Percentiles rank a stretch among this genome's conserved stretches.
These are phyloP conservation scores for Pythium rhizo-oryzae DNA, from an alignment of 352 stramenopile species.

Conservation along the genomic window DNA sequence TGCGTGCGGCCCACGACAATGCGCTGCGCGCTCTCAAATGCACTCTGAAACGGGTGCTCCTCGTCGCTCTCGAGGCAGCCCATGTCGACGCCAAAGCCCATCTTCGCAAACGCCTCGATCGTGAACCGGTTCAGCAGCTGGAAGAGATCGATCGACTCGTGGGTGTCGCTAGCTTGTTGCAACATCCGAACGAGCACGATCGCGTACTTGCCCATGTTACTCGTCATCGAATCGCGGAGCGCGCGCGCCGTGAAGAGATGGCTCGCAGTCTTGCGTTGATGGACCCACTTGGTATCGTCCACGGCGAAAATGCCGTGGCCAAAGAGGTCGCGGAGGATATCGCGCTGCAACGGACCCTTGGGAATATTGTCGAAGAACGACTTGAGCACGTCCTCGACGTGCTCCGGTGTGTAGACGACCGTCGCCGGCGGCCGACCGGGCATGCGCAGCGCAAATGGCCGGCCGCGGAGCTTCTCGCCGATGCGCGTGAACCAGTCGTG, in stretches of 20 bases:
- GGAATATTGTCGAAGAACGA: constrained; percentile 24
- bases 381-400: constrained; percentile 30
- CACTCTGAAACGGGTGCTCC: constrained; percentile 28
- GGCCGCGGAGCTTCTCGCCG: constrained; percentile 34
- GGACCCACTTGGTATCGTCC: constrained; percentile 32
- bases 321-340: constrained; percentile 19
- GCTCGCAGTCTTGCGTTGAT: constrained; percentile 56
- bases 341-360: constrained; percentile 19
- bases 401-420: constrained; percentile 22
- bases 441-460: constrained; percentile 35
- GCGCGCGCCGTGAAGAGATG: constrained; percentile 46
- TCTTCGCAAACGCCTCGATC: constrained; percentile 34
- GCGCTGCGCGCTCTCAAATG: constrained; percentile 26
- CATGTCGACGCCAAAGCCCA: constrained; percentile 32
- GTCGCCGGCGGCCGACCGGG: constrained; percentile 31
- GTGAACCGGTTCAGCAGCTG: constrained; percentile 28
- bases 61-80: constrained; percentile 14
- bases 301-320: constrained; percentile 31
- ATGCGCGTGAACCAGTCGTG: constrained; percentile 51
- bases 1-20: constrained; percentile 23
- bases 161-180: background rate
- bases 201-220: background rate
- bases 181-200: background rate
- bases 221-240: constrained; percentile 42
- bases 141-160: background rate